A percentile compares a stretch with the other conserved stretches of the same genome.
Evolutionary conservation across 1,139 yeast genomes (phyloP).

Genomic region (Pneumocystis wakefieldiae): DNA sequence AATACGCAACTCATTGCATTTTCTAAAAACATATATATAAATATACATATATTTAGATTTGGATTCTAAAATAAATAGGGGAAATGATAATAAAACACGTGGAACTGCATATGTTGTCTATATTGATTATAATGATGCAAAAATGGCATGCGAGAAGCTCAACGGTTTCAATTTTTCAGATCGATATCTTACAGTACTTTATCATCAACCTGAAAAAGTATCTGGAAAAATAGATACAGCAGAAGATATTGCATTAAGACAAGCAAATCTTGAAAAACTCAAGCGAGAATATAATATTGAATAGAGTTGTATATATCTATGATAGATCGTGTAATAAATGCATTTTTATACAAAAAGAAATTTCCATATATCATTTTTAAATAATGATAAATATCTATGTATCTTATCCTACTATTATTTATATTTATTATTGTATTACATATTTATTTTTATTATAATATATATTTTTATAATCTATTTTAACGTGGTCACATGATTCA

Average conservation of each 20-base stretch:
- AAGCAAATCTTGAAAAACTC: conserved; percentile 6
- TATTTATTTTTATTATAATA: neutral
- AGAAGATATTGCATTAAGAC: conserved; percentile 7
- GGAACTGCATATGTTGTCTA: conserved; percentile 50
- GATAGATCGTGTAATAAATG: neutral
- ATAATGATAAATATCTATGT: neutral
- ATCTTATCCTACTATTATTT: neutral
- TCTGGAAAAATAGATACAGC: conserved; percentile 5
- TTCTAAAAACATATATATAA: neutral
- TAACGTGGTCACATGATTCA: neutral
- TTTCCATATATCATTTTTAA: neutral
- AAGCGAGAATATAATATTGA: conserved; percentile 7
- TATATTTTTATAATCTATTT: neutral
- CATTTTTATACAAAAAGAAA: neutral
- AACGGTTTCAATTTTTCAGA: conserved; percentile 50
- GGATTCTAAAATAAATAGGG: conserved; percentile 28
- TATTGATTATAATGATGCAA: conserved; percentile 35
- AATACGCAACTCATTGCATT: neutral
- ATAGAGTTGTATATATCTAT: neutral
- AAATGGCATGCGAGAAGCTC: conserved; percentile 37
- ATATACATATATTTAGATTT: neutral
- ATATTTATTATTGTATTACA: neutral
- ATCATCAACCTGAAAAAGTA: conserved; percentile 16
- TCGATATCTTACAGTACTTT: conserved; percentile 39
- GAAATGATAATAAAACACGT: conserved; percentile 30